Evolutionary conservation across 768 basidiomycete genomes (phyloP).

Genomic region (Saitozyma podzolica): DNA sequence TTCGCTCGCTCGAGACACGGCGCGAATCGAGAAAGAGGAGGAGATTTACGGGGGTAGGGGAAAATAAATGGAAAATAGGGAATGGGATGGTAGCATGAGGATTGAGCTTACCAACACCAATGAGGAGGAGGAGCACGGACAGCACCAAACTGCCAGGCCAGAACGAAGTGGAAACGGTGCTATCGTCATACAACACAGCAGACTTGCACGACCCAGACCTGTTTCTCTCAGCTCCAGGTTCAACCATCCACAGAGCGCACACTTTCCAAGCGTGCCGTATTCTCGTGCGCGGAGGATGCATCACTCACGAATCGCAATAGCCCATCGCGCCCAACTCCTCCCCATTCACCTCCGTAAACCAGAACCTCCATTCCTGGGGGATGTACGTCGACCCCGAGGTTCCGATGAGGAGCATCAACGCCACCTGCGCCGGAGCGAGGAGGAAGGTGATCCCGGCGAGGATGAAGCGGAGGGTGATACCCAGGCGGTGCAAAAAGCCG

Average conservation of each 20-base stretch:
- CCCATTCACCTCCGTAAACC: conserved; percentile 3
- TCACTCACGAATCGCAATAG: conserved; percentile 11
- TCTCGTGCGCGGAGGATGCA: neutral
- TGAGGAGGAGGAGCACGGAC: neutral
- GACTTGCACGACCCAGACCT: neutral
- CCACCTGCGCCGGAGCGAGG: neutral
- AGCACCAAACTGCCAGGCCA: neutral
- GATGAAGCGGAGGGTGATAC: too few species aligned
- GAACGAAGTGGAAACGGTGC: neutral
- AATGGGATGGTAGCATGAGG: neutral
- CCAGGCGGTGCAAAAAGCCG: too few species aligned
- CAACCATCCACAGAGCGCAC: neutral
- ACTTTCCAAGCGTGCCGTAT: neutral
- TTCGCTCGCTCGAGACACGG: too few species aligned
- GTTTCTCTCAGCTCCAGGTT: neutral
- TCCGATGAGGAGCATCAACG: neutral
- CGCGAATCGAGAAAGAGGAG: too few species aligned
- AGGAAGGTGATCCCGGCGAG: too few species aligned
- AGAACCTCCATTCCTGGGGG: conserved; percentile 1
- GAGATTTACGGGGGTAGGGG: neutral
- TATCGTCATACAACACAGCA: conserved; percentile 1
- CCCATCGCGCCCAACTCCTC: conserved; percentile 7
- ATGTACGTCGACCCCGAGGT: neutral
- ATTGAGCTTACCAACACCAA: conserved; percentile 4
- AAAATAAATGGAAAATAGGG: neutral